Percentiles rank a stretch among this genome's conserved stretches.
phyloP scores from a whole-genome alignment of 441 rosid species.

The Cnidoscolus chayamansa region DNA sequence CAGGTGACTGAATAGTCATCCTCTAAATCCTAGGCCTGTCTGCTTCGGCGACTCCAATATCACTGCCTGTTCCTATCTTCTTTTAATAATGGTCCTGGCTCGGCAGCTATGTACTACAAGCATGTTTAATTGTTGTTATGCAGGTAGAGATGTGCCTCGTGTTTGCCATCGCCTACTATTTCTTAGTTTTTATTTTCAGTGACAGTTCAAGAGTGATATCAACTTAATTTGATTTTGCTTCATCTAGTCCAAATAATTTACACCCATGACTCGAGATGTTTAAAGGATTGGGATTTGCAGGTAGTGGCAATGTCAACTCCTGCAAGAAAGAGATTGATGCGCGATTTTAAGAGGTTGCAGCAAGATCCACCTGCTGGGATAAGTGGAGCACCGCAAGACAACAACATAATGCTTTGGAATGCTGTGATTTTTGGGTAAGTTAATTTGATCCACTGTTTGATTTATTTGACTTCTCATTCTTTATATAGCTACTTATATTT shows the following conservation, averaged over 20 bases:
- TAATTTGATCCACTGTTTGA: too few relatives aligned
- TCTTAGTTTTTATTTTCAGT: not conserved
- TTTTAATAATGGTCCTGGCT: not conserved
- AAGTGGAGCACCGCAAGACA: constrained; percentile 73
- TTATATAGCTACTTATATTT: not conserved
- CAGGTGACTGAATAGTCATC: too few relatives aligned
- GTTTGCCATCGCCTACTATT: not conserved
- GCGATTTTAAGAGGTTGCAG: constrained; percentile 81
- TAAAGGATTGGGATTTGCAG: constrained; percentile 13
- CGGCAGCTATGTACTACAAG: not conserved
- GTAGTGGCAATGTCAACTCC: constrained; percentile 61
- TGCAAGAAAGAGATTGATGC: constrained; percentile 75
- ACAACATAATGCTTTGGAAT: constrained; percentile 76
- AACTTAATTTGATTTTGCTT: not conserved
- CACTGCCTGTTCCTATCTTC: not conserved
- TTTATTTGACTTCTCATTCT: not conserved
- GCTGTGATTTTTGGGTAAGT: constrained; percentile 69
- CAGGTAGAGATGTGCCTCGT: too few relatives aligned
- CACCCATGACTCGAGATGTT: too few relatives aligned
- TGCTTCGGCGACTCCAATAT: not conserved
- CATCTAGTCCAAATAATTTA: not conserved
- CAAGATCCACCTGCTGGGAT: constrained; percentile 83
- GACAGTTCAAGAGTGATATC: not conserved
- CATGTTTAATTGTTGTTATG: not conserved
- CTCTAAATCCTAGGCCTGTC: not conserved